Evolutionary conservation across 2,329 filamentous ascomycete genomes (phyloP), one percentile per base, ranked within the genome.

Genomic region (Diplodia seriata): DNA sequence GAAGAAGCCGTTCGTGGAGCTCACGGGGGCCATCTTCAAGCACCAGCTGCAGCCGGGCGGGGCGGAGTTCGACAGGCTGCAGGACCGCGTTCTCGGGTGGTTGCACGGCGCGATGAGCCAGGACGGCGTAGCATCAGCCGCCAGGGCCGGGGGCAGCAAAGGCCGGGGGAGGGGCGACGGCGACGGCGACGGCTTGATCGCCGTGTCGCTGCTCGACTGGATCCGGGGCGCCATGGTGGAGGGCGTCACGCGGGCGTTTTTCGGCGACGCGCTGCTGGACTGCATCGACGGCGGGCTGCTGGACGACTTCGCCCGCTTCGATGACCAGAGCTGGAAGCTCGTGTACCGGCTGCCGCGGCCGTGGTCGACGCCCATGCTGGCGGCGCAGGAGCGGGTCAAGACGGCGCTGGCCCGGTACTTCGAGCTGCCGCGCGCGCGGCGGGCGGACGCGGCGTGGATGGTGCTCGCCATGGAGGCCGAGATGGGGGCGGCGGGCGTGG

Each of bases 11-110:
- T n/a, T 57, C 23, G 43, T 57, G 29, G n/a, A 57, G 31, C 33
- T 66, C 18, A 61, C 65, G 26, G 26, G 23, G 31, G 40, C n/a
- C 53, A 61, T 61, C n/a, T 54, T 51, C 31, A 51, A 68, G 15
- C 14, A 47, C 56, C 66, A 68, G 57, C 55, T 68, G 20, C 66
- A 57, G 14, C 66, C 66, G 8, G 66, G n/a, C n/a, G n/a, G 66
- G 18, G 14, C 23, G 26, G 56, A 54, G 26, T 18, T 68, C 26
- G 66, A 68, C 36, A 14, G 15, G 23, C 56, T 61, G 2, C 56
- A 61, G 26, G n/a, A 40, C 11, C 36, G n/a, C n/a, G 36, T 61
- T 12, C 56, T 61, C 20, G 56, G 36, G n/a, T 11, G 56, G 7
- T 29, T 61, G 31, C 36, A 61, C 33, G 33, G 31, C 11, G 15